These are phyloP conservation scores for Phytopythium montanum DNA, from an alignment of 352 stramenopile species.

Conservation along the genomic window DNA sequence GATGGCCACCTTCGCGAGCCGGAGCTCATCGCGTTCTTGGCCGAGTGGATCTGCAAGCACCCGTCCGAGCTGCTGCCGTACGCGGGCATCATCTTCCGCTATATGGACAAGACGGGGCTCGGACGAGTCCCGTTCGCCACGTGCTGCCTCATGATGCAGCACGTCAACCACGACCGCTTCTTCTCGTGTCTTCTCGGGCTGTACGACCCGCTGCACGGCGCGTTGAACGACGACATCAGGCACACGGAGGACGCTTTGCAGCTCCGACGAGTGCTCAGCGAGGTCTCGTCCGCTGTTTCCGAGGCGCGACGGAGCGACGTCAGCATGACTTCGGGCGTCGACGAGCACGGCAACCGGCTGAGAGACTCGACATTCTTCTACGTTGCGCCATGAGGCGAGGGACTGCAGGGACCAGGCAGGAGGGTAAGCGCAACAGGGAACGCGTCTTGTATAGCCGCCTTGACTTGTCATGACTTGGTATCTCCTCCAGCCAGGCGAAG, in stretches of 20 bases:
- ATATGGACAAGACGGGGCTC: slow-evolving; percentile 86
- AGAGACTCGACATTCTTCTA: slow-evolving; percentile 84
- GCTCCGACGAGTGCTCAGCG: slow-evolving; percentile 69
- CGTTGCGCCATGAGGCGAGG: slow-evolving; percentile 16
- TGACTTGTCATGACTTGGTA: background rate
- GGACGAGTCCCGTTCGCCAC: slow-evolving; percentile 79
- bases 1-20: slow-evolving; percentile 64
- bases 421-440: background rate
- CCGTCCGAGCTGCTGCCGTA: slow-evolving; percentile 73
- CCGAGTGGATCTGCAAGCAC: slow-evolving; percentile 84
- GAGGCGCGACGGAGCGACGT: slow-evolving; percentile 45
- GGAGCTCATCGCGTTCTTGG: slow-evolving; percentile 69
- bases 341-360: slow-evolving; percentile 34
- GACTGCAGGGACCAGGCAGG: too few relatives aligned
- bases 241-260: slow-evolving; percentile 54
- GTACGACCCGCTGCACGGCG: slow-evolving; percentile 75
- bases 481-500: background rate
- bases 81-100: slow-evolving; percentile 80
- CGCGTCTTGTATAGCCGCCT: background rate
- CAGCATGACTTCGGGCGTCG: slow-evolving; percentile 29
- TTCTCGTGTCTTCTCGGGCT: slow-evolving; percentile 81
- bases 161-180: slow-evolving; percentile 87
- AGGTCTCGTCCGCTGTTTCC: slow-evolving; percentile 63
- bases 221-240: slow-evolving; percentile 76
- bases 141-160: slow-evolving; percentile 84